phyloP scores from a whole-genome alignment of 225 moss, liverwort and hornwort species.

The Takakia lepidozioides region DNA sequence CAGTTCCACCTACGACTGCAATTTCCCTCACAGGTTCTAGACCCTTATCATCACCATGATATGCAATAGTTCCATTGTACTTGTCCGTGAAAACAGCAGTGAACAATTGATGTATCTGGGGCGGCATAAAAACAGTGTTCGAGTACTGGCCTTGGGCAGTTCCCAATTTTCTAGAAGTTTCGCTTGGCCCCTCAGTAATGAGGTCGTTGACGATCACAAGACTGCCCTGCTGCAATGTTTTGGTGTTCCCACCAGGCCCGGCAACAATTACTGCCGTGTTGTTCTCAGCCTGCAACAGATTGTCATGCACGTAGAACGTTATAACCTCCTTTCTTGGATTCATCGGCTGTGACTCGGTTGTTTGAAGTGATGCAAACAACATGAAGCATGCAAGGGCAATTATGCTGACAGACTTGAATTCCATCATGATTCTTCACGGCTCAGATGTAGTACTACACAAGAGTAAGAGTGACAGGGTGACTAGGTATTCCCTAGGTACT shows the following conservation, averaged over 20 bases:
- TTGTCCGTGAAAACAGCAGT: conserved; percentile 3
- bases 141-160: conserved; percentile 18
- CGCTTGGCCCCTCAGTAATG: conserved; percentile 16
- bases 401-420: too few relatives aligned
- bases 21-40: conserved; percentile 5
- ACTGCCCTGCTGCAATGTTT: conserved; percentile 15
- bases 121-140: conserved; percentile 8
- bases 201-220: conserved; percentile 23
- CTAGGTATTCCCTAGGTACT: too few relatives aligned
- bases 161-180: conserved; percentile 12
- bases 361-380: too few relatives aligned
- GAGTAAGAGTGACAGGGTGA: too few relatives aligned
- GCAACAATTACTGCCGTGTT: conserved; percentile 12
- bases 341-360: too few relatives aligned
- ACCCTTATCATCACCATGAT: conserved; percentile 3
- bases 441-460: too few relatives aligned
- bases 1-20: conserved; percentile 6
- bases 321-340: conserved; percentile 15
- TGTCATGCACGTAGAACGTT: conserved; percentile 23
- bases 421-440: too few relatives aligned
- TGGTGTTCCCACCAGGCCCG: conserved; percentile 13
- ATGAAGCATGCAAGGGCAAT: too few relatives aligned
- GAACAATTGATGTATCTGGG: conserved; percentile 18
- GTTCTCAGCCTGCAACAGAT: conserved; percentile 11
- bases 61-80: conserved; percentile 7